These are phyloP conservation scores for Teratosphaeria zuluensis DNA, from an alignment of 2,329 filamentous ascomycete genomes.

Conservation along the genomic window DNA sequence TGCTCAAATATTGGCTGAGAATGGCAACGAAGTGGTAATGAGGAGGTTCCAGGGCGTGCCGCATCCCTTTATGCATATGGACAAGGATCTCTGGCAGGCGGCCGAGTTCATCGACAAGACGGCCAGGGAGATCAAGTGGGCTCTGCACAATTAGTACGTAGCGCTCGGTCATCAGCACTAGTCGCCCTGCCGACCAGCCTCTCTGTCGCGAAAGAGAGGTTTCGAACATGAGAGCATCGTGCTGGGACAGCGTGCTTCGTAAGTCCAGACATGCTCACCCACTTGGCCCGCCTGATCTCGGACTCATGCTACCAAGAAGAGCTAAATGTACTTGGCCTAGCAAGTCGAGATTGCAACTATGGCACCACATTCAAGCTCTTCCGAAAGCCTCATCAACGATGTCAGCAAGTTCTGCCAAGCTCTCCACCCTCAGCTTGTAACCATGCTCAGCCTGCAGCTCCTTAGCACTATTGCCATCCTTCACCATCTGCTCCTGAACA, in stretches of 20 bases:
- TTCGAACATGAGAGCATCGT: too few relatives aligned
- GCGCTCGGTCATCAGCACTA: too few relatives aligned
- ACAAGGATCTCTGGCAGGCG: background rate
- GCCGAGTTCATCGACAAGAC: background rate
- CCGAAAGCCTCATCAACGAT: conserved; percentile 36
- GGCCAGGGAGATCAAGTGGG: background rate
- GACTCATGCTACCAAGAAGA: too few relatives aligned
- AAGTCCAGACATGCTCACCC: background rate
- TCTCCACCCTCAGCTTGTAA: conserved; percentile 53
- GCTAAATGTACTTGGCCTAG: too few relatives aligned
- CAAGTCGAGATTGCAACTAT: too few relatives aligned
- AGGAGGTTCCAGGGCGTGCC: background rate
- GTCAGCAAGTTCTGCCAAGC: conserved; percentile 51
- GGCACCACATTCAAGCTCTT: background rate
- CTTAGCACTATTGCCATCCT: conserved; percentile 34
- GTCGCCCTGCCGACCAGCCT: too few relatives aligned
- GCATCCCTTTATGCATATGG: background rate
- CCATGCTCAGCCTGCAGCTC: conserved; percentile 32
- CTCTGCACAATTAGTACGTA: background rate
- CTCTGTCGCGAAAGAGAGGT: too few relatives aligned
- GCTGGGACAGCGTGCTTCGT: background rate
- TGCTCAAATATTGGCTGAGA: background rate
- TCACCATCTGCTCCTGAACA: conserved; percentile 21
- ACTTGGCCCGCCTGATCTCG: too few relatives aligned
- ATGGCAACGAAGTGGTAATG: background rate